These are phyloP conservation scores for Saccharum officinarum DNA, from an alignment of 176 grass and related monocot genomes.

Conservation along the genomic window DNA sequence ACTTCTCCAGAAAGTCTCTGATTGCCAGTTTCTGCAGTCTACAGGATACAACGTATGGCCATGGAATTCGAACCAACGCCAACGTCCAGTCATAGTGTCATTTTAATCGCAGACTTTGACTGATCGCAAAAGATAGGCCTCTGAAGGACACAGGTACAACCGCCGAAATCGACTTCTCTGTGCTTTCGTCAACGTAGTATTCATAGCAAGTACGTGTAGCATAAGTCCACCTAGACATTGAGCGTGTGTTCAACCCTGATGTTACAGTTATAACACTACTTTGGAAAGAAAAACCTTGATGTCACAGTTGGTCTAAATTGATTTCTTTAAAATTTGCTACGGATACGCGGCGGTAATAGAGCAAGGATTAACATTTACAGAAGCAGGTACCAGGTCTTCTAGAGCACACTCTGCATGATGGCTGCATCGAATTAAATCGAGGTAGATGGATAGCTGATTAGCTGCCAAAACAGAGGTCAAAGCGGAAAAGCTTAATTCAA, in stretches of 20 bases:
- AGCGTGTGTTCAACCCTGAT: not conserved
- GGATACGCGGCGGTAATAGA: constrained; percentile 13
- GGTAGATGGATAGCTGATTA: not conserved
- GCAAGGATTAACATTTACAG: not conserved
- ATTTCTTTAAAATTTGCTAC: not conserved
- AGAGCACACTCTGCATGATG: not conserved
- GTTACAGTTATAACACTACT: not conserved
- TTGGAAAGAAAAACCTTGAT: not conserved
- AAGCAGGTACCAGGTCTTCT: not conserved
- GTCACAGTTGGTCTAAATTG: not conserved
- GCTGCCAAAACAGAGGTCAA: constrained; percentile 40
- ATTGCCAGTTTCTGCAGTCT: not conserved
- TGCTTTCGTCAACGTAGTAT: not conserved
- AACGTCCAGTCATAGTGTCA: not conserved
- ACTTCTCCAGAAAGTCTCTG: not conserved
- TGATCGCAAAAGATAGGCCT: not conserved
- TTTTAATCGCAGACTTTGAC: constrained; percentile 31
- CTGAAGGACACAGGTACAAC: not conserved
- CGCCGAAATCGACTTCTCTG: not conserved
- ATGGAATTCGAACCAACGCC: not conserved
- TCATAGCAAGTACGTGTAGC: not conserved
- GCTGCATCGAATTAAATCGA: not conserved
- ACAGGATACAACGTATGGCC: not conserved
- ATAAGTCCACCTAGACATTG: not conserved
- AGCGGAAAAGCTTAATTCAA: constrained; percentile 15